Conservation (phyloP, 805 yeast genomes). For the Myxozyma geophila region DNA sequence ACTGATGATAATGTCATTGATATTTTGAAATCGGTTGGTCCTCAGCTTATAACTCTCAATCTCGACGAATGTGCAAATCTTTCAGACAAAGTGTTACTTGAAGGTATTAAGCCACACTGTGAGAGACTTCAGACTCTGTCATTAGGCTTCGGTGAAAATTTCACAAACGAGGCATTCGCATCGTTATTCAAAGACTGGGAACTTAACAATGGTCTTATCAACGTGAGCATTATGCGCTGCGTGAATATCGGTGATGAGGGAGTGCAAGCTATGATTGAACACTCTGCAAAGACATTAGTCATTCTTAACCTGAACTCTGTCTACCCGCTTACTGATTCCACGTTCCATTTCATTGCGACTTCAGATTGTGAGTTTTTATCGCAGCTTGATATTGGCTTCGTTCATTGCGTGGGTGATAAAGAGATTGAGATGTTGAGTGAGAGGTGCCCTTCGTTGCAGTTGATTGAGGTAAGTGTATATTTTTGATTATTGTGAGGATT, state of each 20-base stretch:
- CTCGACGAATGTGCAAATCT: constrained; percentile 76
- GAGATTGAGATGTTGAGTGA: constrained; percentile 61
- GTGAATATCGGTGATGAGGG: constrained; percentile 66
- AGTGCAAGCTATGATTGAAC: constrained; percentile 61
- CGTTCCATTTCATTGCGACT: constrained; percentile 39
- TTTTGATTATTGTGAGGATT: constrained; percentile 20
- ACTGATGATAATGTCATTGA: constrained; percentile 55
- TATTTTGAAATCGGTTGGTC: constrained; percentile 58
- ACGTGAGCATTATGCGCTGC: constrained; percentile 69
- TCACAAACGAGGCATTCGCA: constrained; percentile 70
- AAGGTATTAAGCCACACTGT: constrained; percentile 65
- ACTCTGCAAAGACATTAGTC: constrained; percentile 67
- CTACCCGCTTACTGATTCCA: constrained; percentile 55
- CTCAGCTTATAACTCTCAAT: constrained; percentile 58
- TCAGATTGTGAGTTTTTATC: constrained; percentile 62
- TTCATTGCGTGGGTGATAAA: constrained; percentile 72
- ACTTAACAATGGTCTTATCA: constrained; percentile 57
- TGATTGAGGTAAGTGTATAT: constrained; percentile 69
- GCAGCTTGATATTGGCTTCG: constrained; percentile 77
- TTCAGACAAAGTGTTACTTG: constrained; percentile 60
- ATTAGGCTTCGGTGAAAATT: constrained; percentile 60
- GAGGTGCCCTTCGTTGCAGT: constrained; percentile 63
- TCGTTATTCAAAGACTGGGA: constrained; percentile 63
- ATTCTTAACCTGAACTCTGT: constrained; percentile 76
- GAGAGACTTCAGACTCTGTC: constrained; percentile 62